These are phyloP conservation scores for Dictyostelium brefeldianum DNA, from an alignment of 78 protist genomes.

Conservation along the genomic window DNA sequence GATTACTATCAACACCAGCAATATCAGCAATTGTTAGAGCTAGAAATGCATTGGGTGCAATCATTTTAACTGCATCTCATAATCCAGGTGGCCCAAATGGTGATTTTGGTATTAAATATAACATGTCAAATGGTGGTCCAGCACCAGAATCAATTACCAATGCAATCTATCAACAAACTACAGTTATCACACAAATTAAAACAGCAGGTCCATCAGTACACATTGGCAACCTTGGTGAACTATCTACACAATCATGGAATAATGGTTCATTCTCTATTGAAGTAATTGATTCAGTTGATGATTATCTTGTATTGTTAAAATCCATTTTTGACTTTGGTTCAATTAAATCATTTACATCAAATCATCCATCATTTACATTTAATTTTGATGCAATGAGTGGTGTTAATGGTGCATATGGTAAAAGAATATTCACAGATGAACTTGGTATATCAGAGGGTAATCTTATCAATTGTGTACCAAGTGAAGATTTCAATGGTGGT, in stretches of 20 bases:
- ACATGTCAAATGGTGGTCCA: conserved; percentile 96
- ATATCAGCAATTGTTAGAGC: conserved; percentile 92
- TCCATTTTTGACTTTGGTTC: conserved; percentile 92
- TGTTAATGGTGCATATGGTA: conserved; percentile 97
- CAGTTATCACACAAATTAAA: conserved; percentile 53
- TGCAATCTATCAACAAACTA: conserved; percentile 84
- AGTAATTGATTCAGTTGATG: conserved; percentile 90
- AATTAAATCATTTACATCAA: conserved; percentile 67
- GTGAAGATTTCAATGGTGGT: conserved; percentile 96
- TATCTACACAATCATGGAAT: not conserved
- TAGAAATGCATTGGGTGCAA: conserved; percentile 79
- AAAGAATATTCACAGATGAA: conserved; percentile 87
- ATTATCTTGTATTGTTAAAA: conserved; percentile 85
- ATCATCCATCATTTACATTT: conserved; percentile 80
- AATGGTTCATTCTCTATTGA: conserved; percentile 67
- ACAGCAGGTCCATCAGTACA: conserved; percentile 25
- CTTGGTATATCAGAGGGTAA: conserved; percentile 90
- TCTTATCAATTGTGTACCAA: conserved; percentile 84
- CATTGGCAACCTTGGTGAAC: conserved; percentile 2
- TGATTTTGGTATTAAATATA: conserved; percentile 99
- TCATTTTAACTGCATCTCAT: conserved; percentile 98
- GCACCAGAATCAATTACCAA: conserved; percentile 97
- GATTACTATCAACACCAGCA: conserved; percentile 98
- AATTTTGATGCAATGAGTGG: conserved; percentile 95
- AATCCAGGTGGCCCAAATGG: conserved; percentile 98